Conservation (phyloP, 768 basidiomycete genomes). For the Kwoniella dejecticola region DNA sequence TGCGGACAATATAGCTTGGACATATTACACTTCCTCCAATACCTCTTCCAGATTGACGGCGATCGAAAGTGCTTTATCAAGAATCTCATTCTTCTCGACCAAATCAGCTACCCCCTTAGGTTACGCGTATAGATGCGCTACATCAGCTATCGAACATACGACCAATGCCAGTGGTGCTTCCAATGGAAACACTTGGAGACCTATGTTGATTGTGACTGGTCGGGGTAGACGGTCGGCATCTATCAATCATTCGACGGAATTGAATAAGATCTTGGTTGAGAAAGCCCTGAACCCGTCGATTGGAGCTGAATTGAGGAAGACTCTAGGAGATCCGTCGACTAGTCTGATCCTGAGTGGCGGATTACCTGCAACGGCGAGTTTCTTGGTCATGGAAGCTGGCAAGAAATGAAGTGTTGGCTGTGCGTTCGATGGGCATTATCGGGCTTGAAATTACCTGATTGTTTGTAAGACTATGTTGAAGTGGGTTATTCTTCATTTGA, state of each 20-base stretch:
- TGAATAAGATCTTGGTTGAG: conserved; percentile 66
- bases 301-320: conserved; percentile 70
- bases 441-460: too few relatives aligned
- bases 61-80: conserved; percentile 60
- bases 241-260: conserved; percentile 65
- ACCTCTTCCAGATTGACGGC: conserved; percentile 26
- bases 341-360: conserved; percentile 67
- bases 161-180: conserved; percentile 18
- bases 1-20: conserved; percentile 79
- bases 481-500: too few relatives aligned
- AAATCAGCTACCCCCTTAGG: conserved; percentile 49
- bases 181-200: conserved; percentile 53
- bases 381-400: conserved; percentile 55
- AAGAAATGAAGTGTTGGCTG: conserved; percentile 13
- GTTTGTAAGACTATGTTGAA: too few relatives aligned
- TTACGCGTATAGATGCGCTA: conserved; percentile 63
- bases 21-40: conserved; percentile 59
- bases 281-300: conserved; percentile 59
- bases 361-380: conserved; percentile 43
- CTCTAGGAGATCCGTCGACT: conserved; percentile 80
- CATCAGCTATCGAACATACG: conserved; percentile 57
- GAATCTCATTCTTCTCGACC: conserved; percentile 66
- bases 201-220: conserved; percentile 69
- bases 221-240: conserved; percentile 64
- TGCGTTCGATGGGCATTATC: too few relatives aligned